Evolutionary conservation across 805 yeast genomes (phyloP), one percentile per base, ranked within the genome.

Genomic region (Yamadazyma paraphyllophila): DNA sequence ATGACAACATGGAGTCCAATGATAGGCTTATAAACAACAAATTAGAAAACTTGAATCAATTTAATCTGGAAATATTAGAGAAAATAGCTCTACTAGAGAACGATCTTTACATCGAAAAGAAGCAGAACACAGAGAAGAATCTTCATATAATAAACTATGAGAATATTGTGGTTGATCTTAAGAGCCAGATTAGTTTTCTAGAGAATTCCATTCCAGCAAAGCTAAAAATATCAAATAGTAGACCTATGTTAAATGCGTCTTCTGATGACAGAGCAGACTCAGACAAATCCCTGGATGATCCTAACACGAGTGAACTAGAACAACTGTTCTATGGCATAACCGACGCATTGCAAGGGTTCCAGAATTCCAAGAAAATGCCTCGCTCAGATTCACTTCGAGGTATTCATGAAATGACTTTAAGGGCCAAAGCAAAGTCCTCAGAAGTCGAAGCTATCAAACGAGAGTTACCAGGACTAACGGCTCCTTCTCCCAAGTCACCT

Each of bases 1-100:
- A 73, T 50, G 78, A 73, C 44, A 62, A 58, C 41, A 64, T 69
- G 66, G 69, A 66, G 44, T 59, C 66, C 20, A 61, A 65, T 25
- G 74, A 71, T 46, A 55, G 78, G 8, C 53, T 71, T 3, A 45
- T 67, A 1, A 56, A 52, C n/a, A 60, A 53, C 49, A 68, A 69
- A 43, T 55, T 71, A 14, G 65, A 58, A 37, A 48, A 61, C 7
- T 55, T 71, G 9, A 66, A 60, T 32, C 74, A 68, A 39, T 62
- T 68, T 50, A 71, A 69, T 52, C 70, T 69, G 48, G 76, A 69
- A 49, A 54, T 71, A 13, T 53, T 73, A 12, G 78, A 73, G 49
- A 66, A 63, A 44, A 48, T 71, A 26, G 77, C 76, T 14, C 39
- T 73, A 12, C 44, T 69, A n/a, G 77, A 73, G 44, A 67, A 66